Evolutionary conservation across 164 flowering plant genomes (phyloP).

Genomic region (Stephania japonica): DNA sequence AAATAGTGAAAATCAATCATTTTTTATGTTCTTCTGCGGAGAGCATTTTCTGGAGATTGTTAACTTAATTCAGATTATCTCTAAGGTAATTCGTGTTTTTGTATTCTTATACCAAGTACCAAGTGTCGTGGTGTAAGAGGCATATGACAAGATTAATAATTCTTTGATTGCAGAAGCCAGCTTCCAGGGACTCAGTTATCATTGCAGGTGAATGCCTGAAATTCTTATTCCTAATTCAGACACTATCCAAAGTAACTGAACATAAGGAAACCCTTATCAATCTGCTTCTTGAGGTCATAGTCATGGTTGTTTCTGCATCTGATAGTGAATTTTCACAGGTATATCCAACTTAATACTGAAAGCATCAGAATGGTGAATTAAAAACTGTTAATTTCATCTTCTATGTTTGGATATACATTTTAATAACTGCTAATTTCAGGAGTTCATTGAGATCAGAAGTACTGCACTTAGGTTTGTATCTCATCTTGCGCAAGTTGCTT

Average conservation of each 20-base stretch:
- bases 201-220: slow-evolving; percentile 66
- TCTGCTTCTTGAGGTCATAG: slow-evolving; percentile 63
- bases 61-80: slow-evolving; percentile 28
- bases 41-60: slow-evolving; percentile 55
- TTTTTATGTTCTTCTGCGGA: slow-evolving; percentile 50
- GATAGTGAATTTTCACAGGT: slow-evolving; percentile 50
- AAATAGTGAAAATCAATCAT: slow-evolving; percentile 31
- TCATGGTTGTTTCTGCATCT: slow-evolving; percentile 50
- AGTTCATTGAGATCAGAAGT: slow-evolving; percentile 50
- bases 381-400: too few relatives aligned
- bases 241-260: slow-evolving; percentile 46
- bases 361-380: neutral
- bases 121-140: slow-evolving; percentile 5
- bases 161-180: slow-evolving; percentile 45
- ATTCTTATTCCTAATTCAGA: slow-evolving; percentile 66
- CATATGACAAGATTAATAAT: neutral
- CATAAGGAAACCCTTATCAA: slow-evolving; percentile 53
- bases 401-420: neutral
- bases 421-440: slow-evolving; percentile 37
- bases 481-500: slow-evolving; percentile 81
- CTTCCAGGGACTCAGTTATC: slow-evolving; percentile 47
- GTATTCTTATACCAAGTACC: neutral
- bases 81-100: slow-evolving; percentile 43
- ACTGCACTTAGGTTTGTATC: slow-evolving; percentile 64
- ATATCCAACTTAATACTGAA: neutral